Percentiles rank a stretch among this genome's conserved stretches.
These are phyloP conservation scores for Beauveria sp. DNA, from an alignment of 2,329 filamentous ascomycete genomes.

Conservation along the genomic window DNA sequence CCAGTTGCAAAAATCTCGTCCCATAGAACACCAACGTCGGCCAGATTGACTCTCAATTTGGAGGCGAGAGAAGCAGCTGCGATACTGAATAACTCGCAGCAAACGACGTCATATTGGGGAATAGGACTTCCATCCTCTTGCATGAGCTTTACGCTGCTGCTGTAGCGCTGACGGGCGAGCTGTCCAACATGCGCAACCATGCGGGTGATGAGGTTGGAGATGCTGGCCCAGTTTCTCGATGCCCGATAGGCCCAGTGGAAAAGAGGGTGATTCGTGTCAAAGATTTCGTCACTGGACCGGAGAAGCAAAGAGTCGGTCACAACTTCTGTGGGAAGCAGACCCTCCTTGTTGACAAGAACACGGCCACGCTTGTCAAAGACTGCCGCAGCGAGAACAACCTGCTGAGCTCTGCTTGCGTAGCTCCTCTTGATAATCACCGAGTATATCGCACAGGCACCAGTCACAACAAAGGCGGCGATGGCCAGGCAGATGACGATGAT, in stretches of 20 bases:
- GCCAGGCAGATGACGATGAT: slow-evolving; percentile 64
- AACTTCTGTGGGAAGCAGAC: slow-evolving; percentile 62
- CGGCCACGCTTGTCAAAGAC: slow-evolving; percentile 61
- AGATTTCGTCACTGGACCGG: slow-evolving; percentile 59
- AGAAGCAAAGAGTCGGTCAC: slow-evolving; percentile 73
- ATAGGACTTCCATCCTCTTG: slow-evolving; percentile 50
- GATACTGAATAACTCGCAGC: slow-evolving; percentile 77
- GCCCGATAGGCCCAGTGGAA: slow-evolving; percentile 86
- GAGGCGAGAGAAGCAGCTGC: slow-evolving; percentile 68
- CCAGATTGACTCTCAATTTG: slow-evolving; percentile 54
- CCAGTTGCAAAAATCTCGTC: slow-evolving; percentile 69
- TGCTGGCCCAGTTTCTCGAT: slow-evolving; percentile 66
- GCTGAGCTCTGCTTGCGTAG: slow-evolving; percentile 52
- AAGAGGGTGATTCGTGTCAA: slow-evolving; percentile 67
- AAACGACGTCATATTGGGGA: slow-evolving; percentile 65
- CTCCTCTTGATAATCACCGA: slow-evolving; percentile 44
- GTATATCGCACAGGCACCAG: slow-evolving; percentile 48
- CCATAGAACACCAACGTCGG: slow-evolving; percentile 61
- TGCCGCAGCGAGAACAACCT: slow-evolving; percentile 51
- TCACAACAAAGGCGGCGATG: slow-evolving; percentile 51
- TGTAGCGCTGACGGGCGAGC: slow-evolving; percentile 33
- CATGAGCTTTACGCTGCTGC: slow-evolving; percentile 35
- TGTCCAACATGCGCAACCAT: slow-evolving; percentile 66
- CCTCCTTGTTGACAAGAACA: slow-evolving; percentile 62
- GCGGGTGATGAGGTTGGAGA: slow-evolving; percentile 59